Percentiles rank a stretch among this genome's conserved stretches.
These are phyloP conservation scores for Ceratocystis alfenasii DNA, from an alignment of 2,329 filamentous ascomycete genomes.

Conservation along the genomic window DNA sequence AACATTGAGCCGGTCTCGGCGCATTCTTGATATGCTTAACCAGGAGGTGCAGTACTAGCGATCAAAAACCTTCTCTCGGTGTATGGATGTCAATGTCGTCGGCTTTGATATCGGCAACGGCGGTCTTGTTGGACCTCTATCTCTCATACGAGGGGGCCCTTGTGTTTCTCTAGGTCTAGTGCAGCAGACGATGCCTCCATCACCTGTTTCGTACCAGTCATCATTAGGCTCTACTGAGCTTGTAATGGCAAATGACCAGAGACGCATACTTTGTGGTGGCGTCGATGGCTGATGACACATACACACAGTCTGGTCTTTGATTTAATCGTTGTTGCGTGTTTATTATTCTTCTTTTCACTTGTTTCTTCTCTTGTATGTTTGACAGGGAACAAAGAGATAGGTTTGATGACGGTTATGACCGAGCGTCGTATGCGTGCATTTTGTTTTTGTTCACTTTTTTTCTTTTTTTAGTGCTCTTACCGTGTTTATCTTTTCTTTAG, in stretches of 20 bases:
- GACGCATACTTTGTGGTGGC: background rate
- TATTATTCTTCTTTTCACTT: constrained; percentile 5
- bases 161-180: background rate
- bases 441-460: background rate
- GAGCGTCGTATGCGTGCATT: background rate
- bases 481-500: background rate
- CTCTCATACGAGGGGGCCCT: background rate
- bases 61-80: background rate
- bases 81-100: background rate
- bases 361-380: constrained; percentile 1
- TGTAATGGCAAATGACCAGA: background rate
- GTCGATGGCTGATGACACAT: too few species aligned
- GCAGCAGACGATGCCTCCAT: background rate
- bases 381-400: background rate
- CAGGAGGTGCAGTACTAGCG: constrained; percentile 13
- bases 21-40: constrained; percentile 27
- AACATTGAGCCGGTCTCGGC: constrained; percentile 32
- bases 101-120: background rate
- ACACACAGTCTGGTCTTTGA: too few species aligned
- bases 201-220: background rate
- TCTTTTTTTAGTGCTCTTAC: background rate
- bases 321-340: background rate
- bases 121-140: background rate
- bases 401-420: constrained; percentile 14
- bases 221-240: background rate